Percentiles rank a stretch among this genome's conserved stretches.
These are phyloP conservation scores for Penicillium maclennaniae DNA, from an alignment of 495 filamentous ascomycete genomes.

Conservation along the genomic window DNA sequence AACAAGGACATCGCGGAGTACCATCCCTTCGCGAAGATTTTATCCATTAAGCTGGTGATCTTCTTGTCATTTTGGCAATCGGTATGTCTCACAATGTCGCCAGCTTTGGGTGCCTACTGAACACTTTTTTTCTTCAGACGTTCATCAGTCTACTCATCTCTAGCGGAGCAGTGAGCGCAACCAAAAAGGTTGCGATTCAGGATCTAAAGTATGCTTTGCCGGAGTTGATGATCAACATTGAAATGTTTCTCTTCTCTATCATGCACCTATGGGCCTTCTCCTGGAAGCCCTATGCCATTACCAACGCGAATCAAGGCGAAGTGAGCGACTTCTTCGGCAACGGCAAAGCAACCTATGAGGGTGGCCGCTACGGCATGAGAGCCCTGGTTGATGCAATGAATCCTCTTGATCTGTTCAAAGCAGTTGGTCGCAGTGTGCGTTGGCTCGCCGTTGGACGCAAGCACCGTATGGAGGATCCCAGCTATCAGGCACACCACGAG, in stretches of 20 bases:
- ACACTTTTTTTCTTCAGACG: slow-evolving; percentile 33
- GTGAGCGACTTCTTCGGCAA: slow-evolving; percentile 47
- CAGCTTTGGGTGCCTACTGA: neutral
- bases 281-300: slow-evolving; percentile 60
- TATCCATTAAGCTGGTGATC: slow-evolving; percentile 90
- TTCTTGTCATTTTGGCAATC: slow-evolving; percentile 94
- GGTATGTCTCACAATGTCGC: slow-evolving; percentile 27
- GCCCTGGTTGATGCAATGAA: slow-evolving; percentile 75
- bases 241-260: slow-evolving; percentile 80
- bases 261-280: slow-evolving; percentile 83
- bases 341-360: slow-evolving; percentile 51
- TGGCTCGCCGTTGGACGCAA: slow-evolving; percentile 78
- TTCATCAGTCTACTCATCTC: slow-evolving; percentile 68
- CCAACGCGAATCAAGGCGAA: slow-evolving; percentile 27
- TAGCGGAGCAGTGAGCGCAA: slow-evolving; percentile 56
- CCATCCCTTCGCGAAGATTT: slow-evolving; percentile 73
- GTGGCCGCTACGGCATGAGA: slow-evolving; percentile 58
- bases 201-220: slow-evolving; percentile 83
- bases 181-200: slow-evolving; percentile 56
- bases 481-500: slow-evolving; percentile 40
- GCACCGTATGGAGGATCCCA: slow-evolving; percentile 47
- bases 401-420: slow-evolving; percentile 78
- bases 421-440: slow-evolving; percentile 67
- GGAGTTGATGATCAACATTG: slow-evolving; percentile 72
- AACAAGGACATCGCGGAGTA: slow-evolving; percentile 64